Evolutionary conservation across 495 filamentous ascomycete species (phyloP), one percentile per base, ranked within the genome.

Genomic region (Xylaria acuta): DNA sequence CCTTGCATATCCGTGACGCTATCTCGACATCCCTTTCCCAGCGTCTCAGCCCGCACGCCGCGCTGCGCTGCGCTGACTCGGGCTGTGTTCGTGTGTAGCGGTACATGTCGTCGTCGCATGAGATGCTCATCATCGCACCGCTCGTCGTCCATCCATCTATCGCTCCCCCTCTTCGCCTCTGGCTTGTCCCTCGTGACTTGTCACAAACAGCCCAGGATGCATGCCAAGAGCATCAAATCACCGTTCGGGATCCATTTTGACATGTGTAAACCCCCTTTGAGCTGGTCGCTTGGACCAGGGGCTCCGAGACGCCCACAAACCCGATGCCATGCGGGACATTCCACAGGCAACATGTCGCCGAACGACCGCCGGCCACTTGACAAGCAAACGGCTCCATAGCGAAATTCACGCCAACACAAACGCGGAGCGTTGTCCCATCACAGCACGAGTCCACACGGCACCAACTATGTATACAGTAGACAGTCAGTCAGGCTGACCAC

Each of bases 1-100:
- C 75, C 75, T 73, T 75, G 71, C 75, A 77, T 76, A 75, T 76
- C 77, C 75, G 71, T 72, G 71, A 73, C 71, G 65, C 72, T 74
- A 74, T 69, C 69, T 72, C 62, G 59, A 67, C 72, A 77, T 73
- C 71, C 70, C 72, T 74, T 75, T 74, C 70, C 63, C 72, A 75
- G 72, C 73, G 47, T 63, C 67, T 70, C 72, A 71, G 60, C 69
- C 69, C 51, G 62, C 38, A 51, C 38, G 34, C 32, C 25, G 22
- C 47, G 65, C 51, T 58, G 65, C 32, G 32, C 36, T 25, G 32
- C 65, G 47, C 65, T 56, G 65, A 68, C 65, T 56, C 51, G 47
- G 49, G 65, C 65, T 68, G 49, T 58, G 47, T 32, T 30, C 30
- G 64, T 67, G 45, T 51, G 45, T 53, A 32, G 27, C 16, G 25